These are phyloP conservation scores for Paecilomyces fulvus DNA, from an alignment of 2,329 filamentous ascomycete species.

Conservation along the genomic window DNA sequence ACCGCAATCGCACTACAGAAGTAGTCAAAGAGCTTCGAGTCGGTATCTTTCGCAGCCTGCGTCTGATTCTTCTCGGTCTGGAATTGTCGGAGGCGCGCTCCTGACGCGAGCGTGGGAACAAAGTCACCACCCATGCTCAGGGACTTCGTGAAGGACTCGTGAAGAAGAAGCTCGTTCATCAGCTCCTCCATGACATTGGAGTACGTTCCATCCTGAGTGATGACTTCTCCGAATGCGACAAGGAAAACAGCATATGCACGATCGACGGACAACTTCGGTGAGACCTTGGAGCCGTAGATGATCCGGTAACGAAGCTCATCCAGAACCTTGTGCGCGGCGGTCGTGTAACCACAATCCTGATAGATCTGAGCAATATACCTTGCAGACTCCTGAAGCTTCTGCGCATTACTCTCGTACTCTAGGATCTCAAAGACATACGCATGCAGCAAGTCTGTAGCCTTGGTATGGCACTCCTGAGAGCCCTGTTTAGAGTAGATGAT, in stretches of 20 bases:
- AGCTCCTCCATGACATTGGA: constrained; percentile 37
- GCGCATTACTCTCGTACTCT: constrained; percentile 30
- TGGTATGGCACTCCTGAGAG: constrained; percentile 30
- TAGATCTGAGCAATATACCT: constrained; percentile 40
- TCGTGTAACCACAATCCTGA: constrained; percentile 33
- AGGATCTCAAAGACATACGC: constrained; percentile 36
- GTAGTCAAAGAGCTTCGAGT: constrained; percentile 27
- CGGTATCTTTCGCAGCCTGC: constrained; percentile 20
- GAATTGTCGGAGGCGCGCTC: constrained; percentile 20
- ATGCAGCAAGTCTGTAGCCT: constrained; percentile 34
- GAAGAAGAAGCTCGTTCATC: constrained; percentile 35
- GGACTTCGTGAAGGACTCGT: constrained; percentile 29
- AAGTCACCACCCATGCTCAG: constrained; percentile 23
- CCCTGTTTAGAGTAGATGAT: constrained; percentile 33
- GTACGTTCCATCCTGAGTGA: constrained; percentile 28
- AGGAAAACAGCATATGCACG: constrained; percentile 37
- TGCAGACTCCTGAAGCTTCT: constrained; percentile 39
- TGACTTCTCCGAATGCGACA: constrained; percentile 36
- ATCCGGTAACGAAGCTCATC: constrained; percentile 43
- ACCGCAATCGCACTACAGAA: constrained; percentile 27
- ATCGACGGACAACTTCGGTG: constrained; percentile 20
- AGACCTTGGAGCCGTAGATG: constrained; percentile 35
- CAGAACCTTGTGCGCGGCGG: constrained; percentile 35
- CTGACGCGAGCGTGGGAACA: constrained; percentile 22
- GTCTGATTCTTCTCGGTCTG: constrained; percentile 23